Base-by-base conservation (phyloP, 192 early-diverging fungal genomes). In the Glomus cerebriforme region DNA sequence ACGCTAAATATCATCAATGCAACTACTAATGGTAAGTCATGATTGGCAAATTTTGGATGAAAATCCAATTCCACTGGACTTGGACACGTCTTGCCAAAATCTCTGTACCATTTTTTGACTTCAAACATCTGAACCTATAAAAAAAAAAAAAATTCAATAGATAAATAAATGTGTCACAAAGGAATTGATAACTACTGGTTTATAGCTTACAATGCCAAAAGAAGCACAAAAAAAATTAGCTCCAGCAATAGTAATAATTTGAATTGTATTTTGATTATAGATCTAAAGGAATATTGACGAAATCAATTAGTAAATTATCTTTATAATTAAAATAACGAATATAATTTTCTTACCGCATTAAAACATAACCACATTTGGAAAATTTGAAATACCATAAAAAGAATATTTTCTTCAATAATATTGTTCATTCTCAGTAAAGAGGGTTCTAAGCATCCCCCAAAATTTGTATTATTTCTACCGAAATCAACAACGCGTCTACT, bases 1-100 rank as follows among this genome's bases (percentile, higher is more conserved):
- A 86, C n/a, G 0, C 78, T 79, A 77, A 89, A 89, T 10, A 91
- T 43, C 27, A 82, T 64, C 81, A 88, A 90, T 43, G 90, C 59
- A 15, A 82, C 77, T 35, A 93, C 65, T 12, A 91, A 90, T 1
- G 91, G 88, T 29, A 87, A 69, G 64, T 90, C 88, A 73, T 81
- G 70, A 39, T 39, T 37, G 8, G 2, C 0, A 68, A 10, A n/a
- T 0, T 35, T 19, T 32, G 0, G 8, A 24, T 12, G 1, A 43
- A 43, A 12, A 43, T 37, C 9, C n/a, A 39, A 26, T n/a, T 4
- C 6, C 2, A 39, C 1, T 35, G 8, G 29, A 2, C 6, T 29
- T 19, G 35, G 22, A 24, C 66, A 68, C 7, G 3, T 15, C 19
- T 5, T 8, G 5, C 31, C n/a, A 7, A 68, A 68, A 37, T 68